Base-by-base conservation (phyloP, 2,329 filamentous ascomycete species). In the Fonsecaea pugnacius region DNA sequence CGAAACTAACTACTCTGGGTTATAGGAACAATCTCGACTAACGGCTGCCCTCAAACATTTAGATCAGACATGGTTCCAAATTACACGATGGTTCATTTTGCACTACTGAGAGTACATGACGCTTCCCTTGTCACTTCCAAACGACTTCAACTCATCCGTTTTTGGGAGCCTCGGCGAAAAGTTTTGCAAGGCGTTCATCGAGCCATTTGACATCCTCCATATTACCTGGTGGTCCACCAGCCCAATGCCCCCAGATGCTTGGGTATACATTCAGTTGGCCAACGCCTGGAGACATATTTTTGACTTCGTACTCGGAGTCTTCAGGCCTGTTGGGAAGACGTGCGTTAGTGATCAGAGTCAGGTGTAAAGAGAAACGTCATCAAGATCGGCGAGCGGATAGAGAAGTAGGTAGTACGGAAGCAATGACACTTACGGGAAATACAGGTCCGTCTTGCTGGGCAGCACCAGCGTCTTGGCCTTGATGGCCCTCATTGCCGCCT, bases 301-400 rank as follows among this genome's bases (percentile, higher is more conserved):
- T 74, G 27, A 93, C 87, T 72, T 95, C 91, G 62, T 88, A 87
- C 71, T 90, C 85, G 0, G 89, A 92, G 69, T 93, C 91, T 71
- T 93, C 90, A 0, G 90, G 89, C 58, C 85, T 88, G 66, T 18
- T 5, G 14, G 30, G 18, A 10, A 51, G 7, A 40, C 51, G 18
- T 50, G 36, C 30, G 16, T 21, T 6, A 32, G 16, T 27, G 14
- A n/a, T 46, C 53, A 70, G 3, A 68, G 67, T 36, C 32, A 33
- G n/a, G 7, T 21, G 9, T 46, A 4, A 27, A 43, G 50, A 21
- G 14, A 50, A 60, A 4, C 6, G 48, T 48, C 32, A 16, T 27
- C 33, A 14, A 30, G 8, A 30, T 16, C 6, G 50, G 21, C 10
- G 4, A 40, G 12, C 24, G 27, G 18, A n/a, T 16, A n/a, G 33